phyloP scores from a whole-genome alignment of 2,329 filamentous ascomycete species.

The Falciphora oryzae region DNA sequence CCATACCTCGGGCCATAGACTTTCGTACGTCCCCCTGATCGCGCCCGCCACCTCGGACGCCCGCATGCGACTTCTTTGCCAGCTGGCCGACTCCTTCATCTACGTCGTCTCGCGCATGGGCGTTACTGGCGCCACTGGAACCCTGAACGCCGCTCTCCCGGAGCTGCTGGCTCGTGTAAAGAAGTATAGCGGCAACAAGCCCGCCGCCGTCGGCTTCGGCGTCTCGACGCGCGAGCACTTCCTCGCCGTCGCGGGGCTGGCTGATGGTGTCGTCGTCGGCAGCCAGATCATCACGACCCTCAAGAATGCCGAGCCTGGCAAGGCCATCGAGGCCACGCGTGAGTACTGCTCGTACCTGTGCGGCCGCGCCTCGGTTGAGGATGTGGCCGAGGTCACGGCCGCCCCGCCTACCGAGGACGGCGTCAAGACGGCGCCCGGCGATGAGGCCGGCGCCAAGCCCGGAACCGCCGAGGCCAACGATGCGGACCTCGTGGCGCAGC shows the following conservation, averaged over 20 bases:
- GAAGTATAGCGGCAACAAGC: constrained; percentile 84
- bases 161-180: constrained; percentile 80
- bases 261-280: constrained; percentile 94
- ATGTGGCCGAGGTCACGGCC: constrained; percentile 21
- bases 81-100: constrained; percentile 97
- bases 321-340: constrained; percentile 61
- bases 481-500: constrained; percentile 68
- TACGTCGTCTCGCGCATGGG: constrained; percentile 98
- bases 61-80: constrained; percentile 92
- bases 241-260: constrained; percentile 71
- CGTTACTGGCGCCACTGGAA: constrained; percentile 84
- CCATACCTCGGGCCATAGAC: constrained; percentile 35
- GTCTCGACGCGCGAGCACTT: constrained; percentile 96
- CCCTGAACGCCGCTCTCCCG: constrained; percentile 74
- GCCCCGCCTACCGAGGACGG: constrained; percentile 57
- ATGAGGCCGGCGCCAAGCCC: constrained; percentile 58
- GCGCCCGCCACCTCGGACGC: constrained; percentile 87
- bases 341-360: constrained; percentile 74
- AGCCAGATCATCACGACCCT: constrained; percentile 89
- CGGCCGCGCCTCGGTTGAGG: constrained; percentile 32
- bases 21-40: constrained; percentile 96
- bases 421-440: constrained; percentile 37
- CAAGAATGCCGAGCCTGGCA: constrained; percentile 55
- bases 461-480: constrained; percentile 50
- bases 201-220: constrained; percentile 90